Conservation (phyloP, 208 protist genomes). For the Phytomonas francai region DNA sequence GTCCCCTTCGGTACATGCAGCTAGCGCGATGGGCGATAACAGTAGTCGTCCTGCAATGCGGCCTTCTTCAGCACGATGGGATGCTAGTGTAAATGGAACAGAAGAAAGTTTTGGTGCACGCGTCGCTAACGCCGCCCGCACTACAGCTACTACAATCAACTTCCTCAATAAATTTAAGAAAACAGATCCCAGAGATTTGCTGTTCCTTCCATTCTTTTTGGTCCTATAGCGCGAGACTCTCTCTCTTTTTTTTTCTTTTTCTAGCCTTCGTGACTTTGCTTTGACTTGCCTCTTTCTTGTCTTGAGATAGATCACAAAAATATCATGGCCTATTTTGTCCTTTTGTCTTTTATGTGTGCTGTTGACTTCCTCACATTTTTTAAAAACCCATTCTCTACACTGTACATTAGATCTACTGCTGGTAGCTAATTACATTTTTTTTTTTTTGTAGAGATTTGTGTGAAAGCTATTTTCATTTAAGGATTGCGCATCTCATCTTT, state of each 20-base stretch:
- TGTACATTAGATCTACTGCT: too few species aligned
- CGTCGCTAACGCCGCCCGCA: constrained; percentile 49
- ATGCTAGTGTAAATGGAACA: constrained; percentile 7
- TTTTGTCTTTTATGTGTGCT: not conserved
- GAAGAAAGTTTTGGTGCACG: constrained; percentile 42
- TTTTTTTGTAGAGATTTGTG: too few species aligned
- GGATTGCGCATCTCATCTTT: too few species aligned
- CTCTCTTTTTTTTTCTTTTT: constrained; percentile 5
- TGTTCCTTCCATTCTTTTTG: constrained; percentile 2
- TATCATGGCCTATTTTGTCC: not conserved
- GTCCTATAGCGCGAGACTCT: not conserved
- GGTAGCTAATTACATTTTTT: too few species aligned
- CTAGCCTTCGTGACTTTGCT: not conserved
- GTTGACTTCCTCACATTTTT: too few species aligned
- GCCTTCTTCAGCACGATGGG: not conserved
- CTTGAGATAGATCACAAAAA: not conserved
- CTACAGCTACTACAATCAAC: constrained; percentile 57
- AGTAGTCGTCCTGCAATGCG: not conserved
- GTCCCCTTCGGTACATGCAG: too few species aligned
- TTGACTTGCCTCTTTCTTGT: not conserved
- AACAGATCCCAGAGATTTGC: constrained; percentile 6
- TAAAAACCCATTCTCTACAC: too few species aligned
- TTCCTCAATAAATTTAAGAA: constrained; percentile 74
- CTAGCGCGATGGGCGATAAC: too few species aligned
- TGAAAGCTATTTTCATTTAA: too few species aligned